Percentiles rank a stretch among this genome's conserved stretches.
Conservation (phyloP, 116 monocot species). For the Papilionanthe hybrid region DNA sequence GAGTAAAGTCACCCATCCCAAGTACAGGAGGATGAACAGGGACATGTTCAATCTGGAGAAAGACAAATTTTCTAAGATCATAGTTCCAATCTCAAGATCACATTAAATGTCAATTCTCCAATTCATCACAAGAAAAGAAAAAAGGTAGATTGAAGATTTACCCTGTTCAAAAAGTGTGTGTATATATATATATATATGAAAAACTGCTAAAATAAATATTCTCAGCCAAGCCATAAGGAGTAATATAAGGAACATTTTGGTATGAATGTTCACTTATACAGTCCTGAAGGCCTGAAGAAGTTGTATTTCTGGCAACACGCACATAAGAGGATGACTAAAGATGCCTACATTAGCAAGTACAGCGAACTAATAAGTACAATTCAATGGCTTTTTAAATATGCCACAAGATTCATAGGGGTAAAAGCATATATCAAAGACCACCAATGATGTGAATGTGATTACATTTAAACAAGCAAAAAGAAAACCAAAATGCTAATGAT, state of each 20-base stretch:
- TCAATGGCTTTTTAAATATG: no score
- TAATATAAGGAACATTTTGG: background rate
- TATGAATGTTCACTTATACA: background rate
- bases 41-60: slow-evolving; percentile 47
- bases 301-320: background rate
- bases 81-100: background rate
- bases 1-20: slow-evolving; percentile 46
- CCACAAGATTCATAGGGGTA: no score
- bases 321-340: background rate
- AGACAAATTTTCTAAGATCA: slow-evolving; percentile 3
- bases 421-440: no score
- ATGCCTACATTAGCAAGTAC: background rate
- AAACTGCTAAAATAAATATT: background rate
- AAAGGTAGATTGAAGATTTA: background rate
- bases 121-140: slow-evolving; percentile 1
- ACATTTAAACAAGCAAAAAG: no score
- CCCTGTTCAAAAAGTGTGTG: background rate
- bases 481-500: no score
- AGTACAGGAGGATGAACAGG: slow-evolving; percentile 41
- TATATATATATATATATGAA: background rate
- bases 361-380: background rate
- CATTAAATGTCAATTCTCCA: background rate
- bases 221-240: background rate
- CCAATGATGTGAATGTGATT: no score
- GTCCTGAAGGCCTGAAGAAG: background rate